Base-by-base conservation (phyloP, 2,329 filamentous ascomycete species). In the Emericellopsis cladophorae region DNA sequence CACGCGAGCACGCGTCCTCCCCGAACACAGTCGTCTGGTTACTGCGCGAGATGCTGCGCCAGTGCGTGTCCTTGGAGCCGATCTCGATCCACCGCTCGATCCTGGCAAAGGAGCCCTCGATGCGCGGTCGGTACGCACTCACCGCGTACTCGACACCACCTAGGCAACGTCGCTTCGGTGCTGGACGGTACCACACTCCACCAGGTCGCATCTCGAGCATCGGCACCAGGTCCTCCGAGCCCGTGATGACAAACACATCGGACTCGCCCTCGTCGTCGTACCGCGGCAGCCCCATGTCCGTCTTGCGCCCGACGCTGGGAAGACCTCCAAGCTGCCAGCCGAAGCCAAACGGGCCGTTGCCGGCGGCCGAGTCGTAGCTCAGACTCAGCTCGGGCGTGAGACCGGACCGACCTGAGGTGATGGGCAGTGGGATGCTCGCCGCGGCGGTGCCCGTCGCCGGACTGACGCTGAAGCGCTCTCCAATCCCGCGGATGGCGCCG, bases 271-370 rank as follows among this genome's bases (percentile, higher is more conserved):
- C 49, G 24, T 47, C 41, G 35, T n/a, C 39, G 39, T 57, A 57
- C 6, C 22, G 36, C 9, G 55, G 55, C 3, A 57, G 12, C 7
- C 45, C 46, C 38, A 48, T 46, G 18, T 35, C 31, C 2, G 55
- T 58, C 41, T 52, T 54, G 4, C 55, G 36, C 3, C 42, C 36
- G 33, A 58, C 50, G 4, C 36, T 36, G 2, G 38, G 31, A 7
- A 46, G 18, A 4, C 39, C 40, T 1, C n/a, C 9, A 22, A 57
- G 23, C 3, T 43, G n/a, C 55, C 55, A 58, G 6, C 55, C 55
- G 5, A 56, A 12, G 4, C 55, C 55, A 45, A 55, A 57, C 1
- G 41, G 23, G 1, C 54, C 51, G 43, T 55, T 55, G 5, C 54
- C 53, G n/a, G 11, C 16, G 12, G 51, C 51, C 4, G 54, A 57